Base-by-base conservation (phyloP, 2,329 filamentous ascomycete genomes). In the Thielaviopsis ethacetica region DNA sequence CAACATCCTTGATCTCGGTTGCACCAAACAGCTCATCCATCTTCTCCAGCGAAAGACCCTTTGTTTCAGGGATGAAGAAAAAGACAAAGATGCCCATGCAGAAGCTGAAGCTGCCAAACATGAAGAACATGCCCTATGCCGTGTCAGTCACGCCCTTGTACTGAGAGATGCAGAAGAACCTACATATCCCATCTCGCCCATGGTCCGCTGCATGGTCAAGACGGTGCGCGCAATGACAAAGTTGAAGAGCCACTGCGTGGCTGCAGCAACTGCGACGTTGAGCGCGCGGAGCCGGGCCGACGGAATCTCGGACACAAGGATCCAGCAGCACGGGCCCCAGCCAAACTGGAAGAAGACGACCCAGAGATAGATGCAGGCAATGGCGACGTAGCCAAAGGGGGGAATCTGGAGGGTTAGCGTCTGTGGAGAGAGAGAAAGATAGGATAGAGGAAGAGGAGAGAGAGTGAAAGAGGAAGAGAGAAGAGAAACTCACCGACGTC, bases 201-300 rank as follows among this genome's bases (percentile, higher is more conserved):
- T 73, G 15, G 71, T 77, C 71, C 59, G 59, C 59, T 58, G 57
- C 59, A 61, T 61, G 44, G 57, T 55, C 24, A 61, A 44, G 17
- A 61, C 59, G 1, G 59, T 81, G 60, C 82, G 73, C 1, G 84
- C 84, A 59, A 88, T 81, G 10, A 86, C 78, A 62, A 88, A 85
- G 67, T 88, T 88, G 69, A 88, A 87, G 4, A 88, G 69, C 84
- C 84, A 86, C 65, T 88, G 83, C 0, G 81, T 85, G 1, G 80
- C 81, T 0, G 84, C 83, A 0, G 78, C 84, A 53, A 88, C 73
- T 1, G 83, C 78, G 6, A 88, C 84, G 65, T 86, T 87, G 63
- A 84, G 71, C 19, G 80, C 80, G 59, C 85, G 73, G 7, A 88
- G 73, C 38, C 84, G 75, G 0, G 82, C 81, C 6, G 82, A 82